These are phyloP conservation scores for Leccinum variabile DNA, from an alignment of 1,284 basidiomycete genomes.

Conservation along the genomic window DNA sequence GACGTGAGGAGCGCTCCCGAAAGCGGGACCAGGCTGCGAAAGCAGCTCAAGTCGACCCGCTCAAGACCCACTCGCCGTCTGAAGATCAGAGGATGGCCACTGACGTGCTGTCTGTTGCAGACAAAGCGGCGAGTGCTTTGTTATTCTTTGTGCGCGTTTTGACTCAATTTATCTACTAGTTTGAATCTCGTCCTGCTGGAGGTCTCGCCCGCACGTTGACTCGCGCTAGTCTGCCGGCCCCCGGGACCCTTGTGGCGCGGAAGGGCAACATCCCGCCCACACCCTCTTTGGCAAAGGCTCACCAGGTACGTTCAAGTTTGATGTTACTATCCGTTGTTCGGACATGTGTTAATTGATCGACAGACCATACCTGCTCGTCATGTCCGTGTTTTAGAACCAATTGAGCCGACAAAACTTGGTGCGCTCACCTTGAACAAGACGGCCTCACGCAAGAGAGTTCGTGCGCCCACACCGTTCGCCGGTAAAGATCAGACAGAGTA, in stretches of 20 bases:
- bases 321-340: background rate
- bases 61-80: no score
- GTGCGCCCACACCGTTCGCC: background rate
- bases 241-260: background rate
- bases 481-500: background rate
- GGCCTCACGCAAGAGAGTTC: background rate
- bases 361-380: background rate
- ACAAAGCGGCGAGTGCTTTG: background rate
- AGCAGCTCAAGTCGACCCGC: no score
- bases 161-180: background rate
- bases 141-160: background rate
- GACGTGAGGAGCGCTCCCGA: no score
- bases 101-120: background rate
- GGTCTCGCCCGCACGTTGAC: background rate
- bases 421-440: background rate
- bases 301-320: background rate
- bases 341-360: background rate
- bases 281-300: background rate
- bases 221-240: background rate
- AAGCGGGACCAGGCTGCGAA: no score
- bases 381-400: background rate
- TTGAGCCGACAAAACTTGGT: background rate
- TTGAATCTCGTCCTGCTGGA: background rate
- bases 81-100: no score
- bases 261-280: background rate